Conservation (phyloP, 441 rosid species). For the Eruca vesicaria region DNA sequence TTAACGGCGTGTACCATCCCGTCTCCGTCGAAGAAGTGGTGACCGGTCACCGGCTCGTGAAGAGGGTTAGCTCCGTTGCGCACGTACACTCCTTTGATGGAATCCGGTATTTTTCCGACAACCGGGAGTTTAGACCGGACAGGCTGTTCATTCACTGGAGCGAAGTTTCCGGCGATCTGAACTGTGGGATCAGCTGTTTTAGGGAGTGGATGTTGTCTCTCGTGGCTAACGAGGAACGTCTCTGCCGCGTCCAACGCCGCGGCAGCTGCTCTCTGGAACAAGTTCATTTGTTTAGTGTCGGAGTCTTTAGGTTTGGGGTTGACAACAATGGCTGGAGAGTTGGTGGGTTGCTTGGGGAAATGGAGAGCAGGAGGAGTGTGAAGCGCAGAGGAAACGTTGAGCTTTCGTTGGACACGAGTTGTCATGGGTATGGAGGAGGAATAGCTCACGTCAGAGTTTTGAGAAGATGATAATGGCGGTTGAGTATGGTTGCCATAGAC, state of each 20-base stretch:
- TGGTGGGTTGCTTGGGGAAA: constrained; percentile 39
- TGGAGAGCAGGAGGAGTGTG: constrained; percentile 48
- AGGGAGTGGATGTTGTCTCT: constrained; percentile 51
- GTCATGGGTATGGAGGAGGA: constrained; percentile 22
- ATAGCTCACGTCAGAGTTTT: constrained; percentile 24
- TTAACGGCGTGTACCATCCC: constrained; percentile 77
- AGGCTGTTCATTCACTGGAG: constrained; percentile 63
- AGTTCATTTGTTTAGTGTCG: constrained; percentile 40
- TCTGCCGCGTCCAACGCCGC: constrained; percentile 51
- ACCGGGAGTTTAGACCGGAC: constrained; percentile 46
- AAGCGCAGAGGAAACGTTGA: constrained; percentile 37
- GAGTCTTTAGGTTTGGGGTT: constrained; percentile 25
- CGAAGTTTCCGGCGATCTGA: constrained; percentile 68
- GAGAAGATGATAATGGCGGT: constrained; percentile 32
- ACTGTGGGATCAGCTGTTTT: constrained; percentile 57
- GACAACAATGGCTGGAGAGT: constrained; percentile 34
- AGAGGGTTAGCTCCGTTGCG: constrained; percentile 81
- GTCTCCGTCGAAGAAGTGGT: constrained; percentile 78
- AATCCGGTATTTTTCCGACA: constrained; percentile 49
- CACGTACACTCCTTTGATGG: constrained; percentile 56
- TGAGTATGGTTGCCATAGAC: constrained; percentile 29
- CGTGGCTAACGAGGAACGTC: constrained; percentile 45
- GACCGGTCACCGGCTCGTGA: constrained; percentile 67
- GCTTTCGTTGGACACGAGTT: constrained; percentile 21
- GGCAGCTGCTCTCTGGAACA: constrained; percentile 53